These are phyloP conservation scores for Leccinum subatratum DNA, from an alignment of 1,284 basidiomycete genomes.

Conservation along the genomic window DNA sequence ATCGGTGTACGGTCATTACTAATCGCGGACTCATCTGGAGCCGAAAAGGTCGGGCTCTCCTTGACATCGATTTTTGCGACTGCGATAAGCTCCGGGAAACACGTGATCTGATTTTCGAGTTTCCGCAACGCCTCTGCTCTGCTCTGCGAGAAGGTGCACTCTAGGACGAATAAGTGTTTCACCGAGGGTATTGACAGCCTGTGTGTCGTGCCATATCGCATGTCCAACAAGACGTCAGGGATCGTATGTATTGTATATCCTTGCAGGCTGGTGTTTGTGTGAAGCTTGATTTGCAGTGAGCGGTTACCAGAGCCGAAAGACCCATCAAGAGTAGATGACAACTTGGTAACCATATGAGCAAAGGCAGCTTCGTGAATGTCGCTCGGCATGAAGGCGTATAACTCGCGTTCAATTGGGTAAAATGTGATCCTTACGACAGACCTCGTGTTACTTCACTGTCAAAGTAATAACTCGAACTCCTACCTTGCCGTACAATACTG, in stretches of 20 bases:
- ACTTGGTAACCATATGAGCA: neutral
- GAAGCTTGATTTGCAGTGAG: neutral
- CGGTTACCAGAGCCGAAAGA: neutral
- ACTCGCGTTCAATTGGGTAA: neutral
- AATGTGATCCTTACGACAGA: neutral
- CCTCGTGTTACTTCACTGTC: neutral
- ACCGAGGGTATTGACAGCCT: neutral
- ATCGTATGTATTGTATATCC: neutral
- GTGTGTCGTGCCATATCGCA: neutral
- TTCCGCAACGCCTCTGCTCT: neutral
- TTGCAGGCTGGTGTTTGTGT: neutral
- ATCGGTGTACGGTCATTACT: neutral
- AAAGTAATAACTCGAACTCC: neutral
- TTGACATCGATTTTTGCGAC: neutral
- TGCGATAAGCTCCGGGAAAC: neutral
- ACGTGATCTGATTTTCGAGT: neutral
- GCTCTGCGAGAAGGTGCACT: neutral
- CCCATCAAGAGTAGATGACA: neutral
- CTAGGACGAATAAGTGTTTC: neutral
- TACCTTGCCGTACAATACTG: neutral
- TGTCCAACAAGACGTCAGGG: neutral
- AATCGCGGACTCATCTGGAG: neutral
- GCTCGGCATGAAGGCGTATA: neutral
- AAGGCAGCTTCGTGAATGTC: neutral
- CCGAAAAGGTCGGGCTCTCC: neutral